Base-by-base conservation (phyloP, 441 rosid species). In the Erysimum pusillum region DNA sequence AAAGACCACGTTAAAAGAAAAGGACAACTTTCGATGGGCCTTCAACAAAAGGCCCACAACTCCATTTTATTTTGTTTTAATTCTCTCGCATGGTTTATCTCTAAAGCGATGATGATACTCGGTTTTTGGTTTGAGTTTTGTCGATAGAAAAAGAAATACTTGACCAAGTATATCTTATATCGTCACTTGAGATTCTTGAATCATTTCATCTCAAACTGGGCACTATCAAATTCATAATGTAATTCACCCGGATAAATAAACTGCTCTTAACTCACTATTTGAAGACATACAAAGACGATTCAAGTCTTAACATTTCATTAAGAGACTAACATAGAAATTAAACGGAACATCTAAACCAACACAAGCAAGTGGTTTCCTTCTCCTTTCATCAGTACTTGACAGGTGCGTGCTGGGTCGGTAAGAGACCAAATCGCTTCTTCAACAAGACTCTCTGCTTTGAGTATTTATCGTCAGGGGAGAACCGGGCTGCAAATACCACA, bases 401-500 rank as follows among this genome's bases (percentile, higher is more conserved):
- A 45, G 98, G 91, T 2, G 95, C 82, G 49, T 83, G 80, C 83
- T 91, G 98, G 39, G 92, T 95, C 2, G 97, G 97, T 80, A 95
- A 79, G 81, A 95, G 84, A 45, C 97, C 98, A 20, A 93, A 95
- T 1, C 99, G 90, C 85, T 90, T 95, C 91, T 95, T 95, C 49
- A 93, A 83, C 52, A 87, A 85, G 67, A 91, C 89, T 87, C 99
- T 95, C 80, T 93, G 90, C 86, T 92, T 89, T 0, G 98, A 88
- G 76, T 82, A 95, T 74, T 95, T 93, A 89, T 93, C 99, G 59
- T 95, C 99, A 0, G 99, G 99, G 7, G 98, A 95, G 83, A 95
- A 95, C n/a, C 99, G 92, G 46, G 99, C 99, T 93, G 88, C 91
- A 66, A 52, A 72, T 49, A 32, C 0, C 53, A 46, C 28, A 74